These are phyloP conservation scores for Aspergillus proliferans DNA, from an alignment of 2,329 filamentous ascomycete species.

Conservation along the genomic window DNA sequence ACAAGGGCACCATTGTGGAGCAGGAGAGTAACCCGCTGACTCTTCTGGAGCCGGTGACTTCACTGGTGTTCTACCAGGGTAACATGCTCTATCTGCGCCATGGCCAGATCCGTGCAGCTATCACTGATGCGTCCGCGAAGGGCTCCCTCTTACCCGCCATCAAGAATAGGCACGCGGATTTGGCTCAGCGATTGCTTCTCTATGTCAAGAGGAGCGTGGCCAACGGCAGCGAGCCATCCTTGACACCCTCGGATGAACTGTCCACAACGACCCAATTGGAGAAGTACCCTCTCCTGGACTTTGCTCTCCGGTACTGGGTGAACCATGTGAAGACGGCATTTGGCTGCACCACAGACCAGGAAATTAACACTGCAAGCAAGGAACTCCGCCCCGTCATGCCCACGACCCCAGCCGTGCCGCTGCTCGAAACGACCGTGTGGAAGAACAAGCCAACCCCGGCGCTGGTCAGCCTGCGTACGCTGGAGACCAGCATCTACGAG, in stretches of 20 bases:
- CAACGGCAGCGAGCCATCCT: slow-evolving; percentile 26
- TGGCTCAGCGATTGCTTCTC: slow-evolving; percentile 26
- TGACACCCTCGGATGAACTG: slow-evolving; percentile 20
- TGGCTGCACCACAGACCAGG: slow-evolving; percentile 30
- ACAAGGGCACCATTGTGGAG: slow-evolving; percentile 25
- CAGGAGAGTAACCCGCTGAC: slow-evolving; percentile 18
- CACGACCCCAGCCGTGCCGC: slow-evolving; percentile 35
- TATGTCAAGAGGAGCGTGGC: slow-evolving; percentile 27
- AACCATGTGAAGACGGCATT: slow-evolving; percentile 41
- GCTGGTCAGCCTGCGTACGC: slow-evolving; percentile 21
- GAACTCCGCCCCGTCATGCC: slow-evolving; percentile 47
- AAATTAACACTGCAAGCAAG: slow-evolving; percentile 34
- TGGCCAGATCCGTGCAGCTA: slow-evolving; percentile 23
- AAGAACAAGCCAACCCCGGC: slow-evolving; percentile 29
- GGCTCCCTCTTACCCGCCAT: slow-evolving; percentile 25
- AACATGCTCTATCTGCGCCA: slow-evolving; percentile 33
- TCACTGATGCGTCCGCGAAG: slow-evolving; percentile 25
- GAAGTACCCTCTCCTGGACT: slow-evolving; percentile 41
- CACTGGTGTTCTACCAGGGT: slow-evolving; percentile 30
- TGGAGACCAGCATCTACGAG: slow-evolving; percentile 25
- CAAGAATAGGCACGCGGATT: slow-evolving; percentile 30
- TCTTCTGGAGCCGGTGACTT: slow-evolving; percentile 23
- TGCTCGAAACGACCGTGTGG: slow-evolving; percentile 47
- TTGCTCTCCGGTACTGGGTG: slow-evolving; percentile 44
- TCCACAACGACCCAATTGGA: slow-evolving; percentile 21